Conservation (phyloP, 345 rosid genomes). For the Combretum micranthum region DNA sequence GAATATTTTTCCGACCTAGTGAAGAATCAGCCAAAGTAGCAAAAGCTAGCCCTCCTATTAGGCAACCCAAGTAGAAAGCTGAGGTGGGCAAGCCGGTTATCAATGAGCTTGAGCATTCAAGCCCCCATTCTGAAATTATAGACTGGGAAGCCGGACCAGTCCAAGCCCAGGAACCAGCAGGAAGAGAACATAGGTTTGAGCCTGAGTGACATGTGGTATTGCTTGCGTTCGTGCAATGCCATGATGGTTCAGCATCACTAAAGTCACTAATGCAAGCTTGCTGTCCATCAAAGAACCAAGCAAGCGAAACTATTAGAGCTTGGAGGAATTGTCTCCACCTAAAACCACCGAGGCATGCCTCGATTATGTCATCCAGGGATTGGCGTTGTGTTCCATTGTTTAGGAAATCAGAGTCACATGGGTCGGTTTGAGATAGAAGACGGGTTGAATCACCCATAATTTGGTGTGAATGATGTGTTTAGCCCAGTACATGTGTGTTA, state of each 20-base stretch:
- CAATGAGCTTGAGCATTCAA: conserved; percentile 12
- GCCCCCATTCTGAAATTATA: conserved; percentile 18
- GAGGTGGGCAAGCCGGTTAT: conserved; percentile 15
- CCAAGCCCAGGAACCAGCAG: conserved; percentile 9
- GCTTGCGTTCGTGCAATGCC: conserved; percentile 13
- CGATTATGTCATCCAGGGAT: conserved; percentile 8
- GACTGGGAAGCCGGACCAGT: conserved; percentile 5
- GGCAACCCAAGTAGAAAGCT: conserved; percentile 20
- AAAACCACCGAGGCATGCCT: conserved; percentile 4
- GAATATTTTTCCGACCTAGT: conserved; percentile 32
- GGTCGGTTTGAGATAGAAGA: conserved; percentile 3
- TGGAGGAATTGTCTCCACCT: conserved; percentile 14
- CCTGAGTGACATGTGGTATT: background rate
- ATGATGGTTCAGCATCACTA: conserved; percentile 11
- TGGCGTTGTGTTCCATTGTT: background rate
- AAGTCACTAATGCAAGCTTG: conserved; percentile 14
- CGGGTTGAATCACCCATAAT: conserved; percentile 12
- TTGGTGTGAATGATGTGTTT: no score
- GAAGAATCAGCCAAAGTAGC: conserved; percentile 24
- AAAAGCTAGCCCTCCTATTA: conserved; percentile 24
- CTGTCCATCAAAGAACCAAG: conserved; percentile 20
- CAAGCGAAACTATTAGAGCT: conserved; percentile 13
- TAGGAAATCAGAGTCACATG: background rate
- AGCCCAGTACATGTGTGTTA: no score
- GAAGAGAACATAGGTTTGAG: conserved; percentile 6